Percentiles rank a stretch among this genome's conserved stretches.
phyloP scores from a whole-genome alignment of 495 filamentous ascomycete genomes.

The Talaromyces adpressus region DNA sequence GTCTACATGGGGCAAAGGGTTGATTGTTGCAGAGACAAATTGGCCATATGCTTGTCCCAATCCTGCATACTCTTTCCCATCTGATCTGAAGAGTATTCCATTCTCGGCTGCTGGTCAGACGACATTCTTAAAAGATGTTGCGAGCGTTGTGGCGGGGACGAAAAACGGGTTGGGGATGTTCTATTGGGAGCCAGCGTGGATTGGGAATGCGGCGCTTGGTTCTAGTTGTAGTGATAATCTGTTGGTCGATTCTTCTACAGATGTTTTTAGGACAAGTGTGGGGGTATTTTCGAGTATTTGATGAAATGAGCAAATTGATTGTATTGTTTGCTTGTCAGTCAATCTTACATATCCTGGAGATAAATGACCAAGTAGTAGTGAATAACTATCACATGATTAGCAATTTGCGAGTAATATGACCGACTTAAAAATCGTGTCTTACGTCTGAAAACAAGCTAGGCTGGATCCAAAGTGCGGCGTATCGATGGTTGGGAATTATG shows the following conservation, averaged over 20 bases:
- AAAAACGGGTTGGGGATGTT: conserved; percentile 48
- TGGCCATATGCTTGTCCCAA: conserved; percentile 57
- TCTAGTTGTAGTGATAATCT: conserved; percentile 44
- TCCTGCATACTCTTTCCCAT: conserved; percentile 49
- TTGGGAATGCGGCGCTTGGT: conserved; percentile 55
- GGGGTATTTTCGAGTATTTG: conserved; percentile 15
- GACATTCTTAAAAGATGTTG: conserved; percentile 48
- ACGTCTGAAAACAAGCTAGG: too few species aligned
- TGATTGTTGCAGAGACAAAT: conserved; percentile 60
- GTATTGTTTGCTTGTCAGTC: background rate
- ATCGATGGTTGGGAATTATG: too few species aligned
- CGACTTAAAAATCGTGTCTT: too few species aligned
- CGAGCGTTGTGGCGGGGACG: conserved; percentile 42
- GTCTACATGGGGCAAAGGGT: conserved; percentile 48
- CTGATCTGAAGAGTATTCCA: conserved; percentile 48
- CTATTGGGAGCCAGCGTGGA: conserved; percentile 70
- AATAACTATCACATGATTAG: background rate
- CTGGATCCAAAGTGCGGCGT: too few species aligned
- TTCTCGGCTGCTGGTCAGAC: conserved; percentile 55
- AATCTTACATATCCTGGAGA: background rate
- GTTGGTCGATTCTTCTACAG: conserved; percentile 28
- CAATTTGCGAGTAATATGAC: background rate
- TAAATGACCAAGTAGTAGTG: background rate
- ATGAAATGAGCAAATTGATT: background rate
- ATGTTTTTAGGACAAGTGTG: conserved; percentile 27